phyloP scores from a whole-genome alignment of 352 stramenopile species.

The Globisporangium heterothallicum region DNA sequence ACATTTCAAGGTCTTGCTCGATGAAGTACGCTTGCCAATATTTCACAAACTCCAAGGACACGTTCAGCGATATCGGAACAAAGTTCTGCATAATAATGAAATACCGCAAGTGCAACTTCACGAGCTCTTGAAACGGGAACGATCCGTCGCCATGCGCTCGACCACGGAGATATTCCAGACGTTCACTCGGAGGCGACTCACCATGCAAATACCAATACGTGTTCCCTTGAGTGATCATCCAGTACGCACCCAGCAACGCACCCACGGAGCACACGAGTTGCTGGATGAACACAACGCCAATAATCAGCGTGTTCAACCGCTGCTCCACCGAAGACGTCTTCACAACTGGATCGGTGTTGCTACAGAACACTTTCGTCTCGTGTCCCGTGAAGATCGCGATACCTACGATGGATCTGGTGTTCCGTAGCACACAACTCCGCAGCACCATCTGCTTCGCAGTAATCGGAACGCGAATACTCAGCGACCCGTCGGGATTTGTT shows the following conservation, averaged over 20 bases:
- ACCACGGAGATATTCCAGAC: neutral
- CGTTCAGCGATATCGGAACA: constrained; percentile 98
- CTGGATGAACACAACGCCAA: constrained; percentile 68
- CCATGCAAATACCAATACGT: constrained; percentile 62
- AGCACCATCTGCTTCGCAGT: constrained; percentile 88
- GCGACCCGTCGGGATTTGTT: constrained; percentile 23
- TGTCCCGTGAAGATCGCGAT: constrained; percentile 89
- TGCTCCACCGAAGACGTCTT: constrained; percentile 79
- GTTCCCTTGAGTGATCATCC: constrained; percentile 61
- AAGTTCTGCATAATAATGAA: constrained; percentile 98
- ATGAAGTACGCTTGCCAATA: constrained; percentile 96
- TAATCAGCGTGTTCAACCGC: constrained; percentile 66
- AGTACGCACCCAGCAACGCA: constrained; percentile 54
- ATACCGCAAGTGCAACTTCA: constrained; percentile 88
- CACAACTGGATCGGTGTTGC: constrained; percentile 66
- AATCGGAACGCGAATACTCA: constrained; percentile 47
- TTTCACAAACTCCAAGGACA: constrained; percentile 96
- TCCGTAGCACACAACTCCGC: constrained; percentile 83
- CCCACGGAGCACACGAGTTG: constrained; percentile 68
- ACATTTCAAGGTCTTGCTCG: constrained; percentile 89
- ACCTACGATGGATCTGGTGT: constrained; percentile 78
- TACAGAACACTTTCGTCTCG: constrained; percentile 83
- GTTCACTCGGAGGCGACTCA: neutral
- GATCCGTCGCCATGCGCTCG: constrained; percentile 10
- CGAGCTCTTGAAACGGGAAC: constrained; percentile 48